Evolutionary conservation across 345 rosid species (phyloP).

Genomic region (Laguncularia racemosa): DNA sequence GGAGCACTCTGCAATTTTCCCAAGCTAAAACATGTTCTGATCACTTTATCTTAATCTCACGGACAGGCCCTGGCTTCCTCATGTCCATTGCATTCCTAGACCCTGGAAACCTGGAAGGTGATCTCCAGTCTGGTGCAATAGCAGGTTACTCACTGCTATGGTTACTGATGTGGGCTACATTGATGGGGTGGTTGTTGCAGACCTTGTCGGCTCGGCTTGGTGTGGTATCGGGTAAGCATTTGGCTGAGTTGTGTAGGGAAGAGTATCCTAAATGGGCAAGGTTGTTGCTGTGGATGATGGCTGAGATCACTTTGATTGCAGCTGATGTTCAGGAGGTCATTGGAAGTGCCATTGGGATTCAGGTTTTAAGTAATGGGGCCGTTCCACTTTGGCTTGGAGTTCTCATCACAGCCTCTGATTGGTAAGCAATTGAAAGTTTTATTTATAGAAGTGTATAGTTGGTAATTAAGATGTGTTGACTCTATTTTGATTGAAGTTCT

Average conservation of each 20-base stretch:
- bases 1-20: too few species aligned
- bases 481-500: background rate
- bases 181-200: conserved; percentile 79
- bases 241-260: conserved; percentile 88
- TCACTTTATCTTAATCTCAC: too few species aligned
- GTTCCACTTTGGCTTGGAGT: conserved; percentile 95
- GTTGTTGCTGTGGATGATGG: conserved; percentile 77
- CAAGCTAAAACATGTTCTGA: too few species aligned
- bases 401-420: conserved; percentile 76
- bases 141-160: conserved; percentile 89
- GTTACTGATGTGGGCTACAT: conserved; percentile 87
- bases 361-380: conserved; percentile 75
- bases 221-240: conserved; percentile 79
- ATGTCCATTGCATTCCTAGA: conserved; percentile 95
- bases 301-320: conserved; percentile 83
- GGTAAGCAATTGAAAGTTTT: conserved; percentile 26
- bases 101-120: conserved; percentile 95
- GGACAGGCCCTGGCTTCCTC: conserved; percentile 73
- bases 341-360: conserved; percentile 90
- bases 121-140: conserved; percentile 91
- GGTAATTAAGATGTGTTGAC: background rate
- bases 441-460: background rate
- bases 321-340: conserved; percentile 98
- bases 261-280: conserved; percentile 89
- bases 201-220: conserved; percentile 83